Evolutionary conservation across 257 asterid species (phyloP), one percentile per base, ranked within the genome.

Genomic region (Rubia yunnanensis): DNA sequence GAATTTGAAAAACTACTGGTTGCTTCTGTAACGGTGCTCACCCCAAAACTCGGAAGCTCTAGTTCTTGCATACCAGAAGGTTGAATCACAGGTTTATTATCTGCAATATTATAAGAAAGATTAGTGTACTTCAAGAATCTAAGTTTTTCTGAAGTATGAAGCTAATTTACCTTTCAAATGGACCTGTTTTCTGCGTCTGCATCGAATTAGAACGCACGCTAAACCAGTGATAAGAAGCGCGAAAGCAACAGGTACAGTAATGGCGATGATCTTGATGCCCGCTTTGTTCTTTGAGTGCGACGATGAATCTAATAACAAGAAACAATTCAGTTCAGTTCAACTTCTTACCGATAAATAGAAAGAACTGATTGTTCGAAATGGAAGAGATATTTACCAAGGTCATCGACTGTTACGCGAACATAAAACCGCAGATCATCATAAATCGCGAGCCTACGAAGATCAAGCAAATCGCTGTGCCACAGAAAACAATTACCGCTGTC

Each of bases 401-500:
- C 76, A 13, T 31, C 5, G 18, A 61, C 71, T 46, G 61, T 26
- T 28, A n/a, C 22, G 0, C 71, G 26, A 11, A 65, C 13, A 15
- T 41, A 65, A 31, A 72, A 57, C 2, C 26, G 59, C 13, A 41
- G 71, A 65, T 17, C 18, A 11, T 36, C 31, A 23, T 64, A 41
- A 27, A 1, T 7, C 11, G 0, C 30, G 31, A 44, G 23, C 41
- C 35, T 52, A 18, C 60, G 23, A 4, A 65, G 30, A 32, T 72
- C 76, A 55, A 64, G 26, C 8, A 72, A 27, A 30, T 65, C 67
- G 10, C 61, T 55, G 23, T 27, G 26, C 76, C 76, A 71, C 10
- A 64, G 23, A 52, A 71, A 55, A 57, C 75, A 72, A 32, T 64
- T 65, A 22, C 60, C 30, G 11, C 88, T 57, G 9, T 30, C 63